Evolutionary conservation across 768 basidiomycete genomes (phyloP).

Genomic region (Zangia roseola): DNA sequence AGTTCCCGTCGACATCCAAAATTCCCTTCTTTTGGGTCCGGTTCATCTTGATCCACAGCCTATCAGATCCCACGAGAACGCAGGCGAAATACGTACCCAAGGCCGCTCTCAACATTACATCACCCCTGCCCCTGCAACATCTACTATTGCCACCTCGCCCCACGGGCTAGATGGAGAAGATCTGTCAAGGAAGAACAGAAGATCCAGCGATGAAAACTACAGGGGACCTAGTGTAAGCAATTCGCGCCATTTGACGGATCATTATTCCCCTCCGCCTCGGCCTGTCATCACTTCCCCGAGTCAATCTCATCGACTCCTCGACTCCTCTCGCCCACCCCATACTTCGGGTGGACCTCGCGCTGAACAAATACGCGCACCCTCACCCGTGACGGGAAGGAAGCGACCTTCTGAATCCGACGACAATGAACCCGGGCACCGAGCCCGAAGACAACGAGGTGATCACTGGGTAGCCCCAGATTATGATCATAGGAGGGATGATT

Average conservation of each 20-base stretch:
- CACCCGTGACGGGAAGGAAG: conserved; percentile 19
- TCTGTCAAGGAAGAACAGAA: conserved; percentile 6
- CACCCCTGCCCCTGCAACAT: conserved; percentile 8
- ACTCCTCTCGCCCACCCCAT: conserved; percentile 8
- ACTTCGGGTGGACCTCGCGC: conserved; percentile 11
- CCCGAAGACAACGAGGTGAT: conserved; percentile 25
- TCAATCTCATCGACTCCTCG: neutral
- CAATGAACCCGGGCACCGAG: conserved; percentile 19
- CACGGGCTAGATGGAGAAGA: conserved; percentile 9
- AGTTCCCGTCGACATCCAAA: conserved; percentile 1
- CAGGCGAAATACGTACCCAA: neutral
- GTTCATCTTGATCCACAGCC: conserved; percentile 10
- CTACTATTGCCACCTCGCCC: conserved; percentile 1
- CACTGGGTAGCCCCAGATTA: conserved; percentile 15
- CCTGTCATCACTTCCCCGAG: conserved; percentile 3
- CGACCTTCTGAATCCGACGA: conserved; percentile 21
- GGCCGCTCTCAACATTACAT: conserved; percentile 2
- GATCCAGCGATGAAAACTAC: conserved; percentile 10
- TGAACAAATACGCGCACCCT: conserved; percentile 16
- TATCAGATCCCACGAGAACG: neutral
- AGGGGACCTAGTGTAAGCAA: conserved; percentile 1
- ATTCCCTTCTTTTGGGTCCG: conserved; percentile 9
- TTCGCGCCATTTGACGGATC: conserved; percentile 5
- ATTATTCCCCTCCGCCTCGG: conserved; percentile 12
- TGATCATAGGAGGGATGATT: conserved; percentile 4